These are phyloP conservation scores for Lachancea nothofagi DNA, from an alignment of 805 yeast genomes.

Conservation along the genomic window DNA sequence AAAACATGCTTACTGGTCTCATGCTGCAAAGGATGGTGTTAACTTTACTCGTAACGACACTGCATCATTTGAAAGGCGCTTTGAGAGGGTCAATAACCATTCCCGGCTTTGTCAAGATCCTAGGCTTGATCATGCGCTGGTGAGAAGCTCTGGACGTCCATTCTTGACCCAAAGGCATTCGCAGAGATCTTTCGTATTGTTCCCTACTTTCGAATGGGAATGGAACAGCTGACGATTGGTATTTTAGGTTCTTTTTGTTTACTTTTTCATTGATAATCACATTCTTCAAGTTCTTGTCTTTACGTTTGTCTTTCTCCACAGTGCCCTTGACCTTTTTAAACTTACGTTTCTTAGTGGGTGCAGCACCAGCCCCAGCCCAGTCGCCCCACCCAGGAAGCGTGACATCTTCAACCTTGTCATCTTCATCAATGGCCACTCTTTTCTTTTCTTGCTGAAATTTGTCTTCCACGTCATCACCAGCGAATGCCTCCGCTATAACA, in stretches of 20 bases:
- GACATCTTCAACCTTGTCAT: constrained; percentile 77
- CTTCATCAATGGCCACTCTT: constrained; percentile 65
- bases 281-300: constrained; percentile 66
- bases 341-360: constrained; percentile 48
- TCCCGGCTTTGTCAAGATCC: constrained; percentile 81
- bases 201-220: constrained; percentile 90
- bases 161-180: constrained; percentile 96
- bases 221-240: constrained; percentile 86
- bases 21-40: not conserved
- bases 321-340: constrained; percentile 75
- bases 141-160: constrained; percentile 88
- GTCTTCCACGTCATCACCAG: constrained; percentile 88
- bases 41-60: not conserved
- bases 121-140: constrained; percentile 84
- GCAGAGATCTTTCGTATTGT: constrained; percentile 88
- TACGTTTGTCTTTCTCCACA: constrained; percentile 61
- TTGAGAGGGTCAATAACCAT: constrained; percentile 85
- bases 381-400: constrained; percentile 97
- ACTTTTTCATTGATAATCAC: constrained; percentile 87
- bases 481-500: constrained; percentile 85
- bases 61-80: constrained; percentile 63
- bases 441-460: constrained; percentile 75
- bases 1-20: not conserved
- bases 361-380: constrained; percentile 75
- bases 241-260: constrained; percentile 79